phyloP scores from a whole-genome alignment of 139 green algal species.

The Haematococcus sp. region DNA sequence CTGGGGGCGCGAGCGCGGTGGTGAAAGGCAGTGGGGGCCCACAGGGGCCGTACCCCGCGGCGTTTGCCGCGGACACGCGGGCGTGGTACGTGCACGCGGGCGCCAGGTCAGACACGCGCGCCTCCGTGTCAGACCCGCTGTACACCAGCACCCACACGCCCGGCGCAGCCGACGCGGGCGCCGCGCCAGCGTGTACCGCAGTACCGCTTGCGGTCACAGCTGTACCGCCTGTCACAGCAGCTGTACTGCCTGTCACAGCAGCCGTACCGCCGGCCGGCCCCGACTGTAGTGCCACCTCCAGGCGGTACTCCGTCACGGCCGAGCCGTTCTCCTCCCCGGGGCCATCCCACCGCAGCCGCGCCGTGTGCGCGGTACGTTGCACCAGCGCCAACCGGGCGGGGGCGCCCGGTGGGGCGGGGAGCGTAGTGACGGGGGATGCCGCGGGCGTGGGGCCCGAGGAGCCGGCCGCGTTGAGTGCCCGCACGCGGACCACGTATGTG shows the following conservation, averaged over 20 bases:
- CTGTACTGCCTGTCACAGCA: no score
- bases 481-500: constrained; percentile 42
- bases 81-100: constrained; percentile 43
- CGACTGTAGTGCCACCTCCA: constrained; percentile 23
- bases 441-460: constrained; percentile 29
- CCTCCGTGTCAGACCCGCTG: constrained; percentile 1
- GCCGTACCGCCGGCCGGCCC: background rate
- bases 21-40: background rate
- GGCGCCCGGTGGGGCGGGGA: constrained; percentile 42
- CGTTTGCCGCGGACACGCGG: constrained; percentile 49
- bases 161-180: background rate
- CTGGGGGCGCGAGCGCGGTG: background rate
- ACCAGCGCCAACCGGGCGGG: constrained; percentile 20
- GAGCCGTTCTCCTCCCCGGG: constrained; percentile 50
- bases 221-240: no score
- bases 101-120: background rate
- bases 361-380: constrained; percentile 23
- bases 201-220: background rate
- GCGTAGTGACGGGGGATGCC: constrained; percentile 20
- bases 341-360: constrained; percentile 45
- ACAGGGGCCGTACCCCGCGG: constrained; percentile 23
- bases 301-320: constrained; percentile 35
- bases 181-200: background rate
- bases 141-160: background rate
- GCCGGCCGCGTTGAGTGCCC: constrained; percentile 52